phyloP scores from a whole-genome alignment of 208 protist genomes.

The Trypanosoma brucei region DNA sequence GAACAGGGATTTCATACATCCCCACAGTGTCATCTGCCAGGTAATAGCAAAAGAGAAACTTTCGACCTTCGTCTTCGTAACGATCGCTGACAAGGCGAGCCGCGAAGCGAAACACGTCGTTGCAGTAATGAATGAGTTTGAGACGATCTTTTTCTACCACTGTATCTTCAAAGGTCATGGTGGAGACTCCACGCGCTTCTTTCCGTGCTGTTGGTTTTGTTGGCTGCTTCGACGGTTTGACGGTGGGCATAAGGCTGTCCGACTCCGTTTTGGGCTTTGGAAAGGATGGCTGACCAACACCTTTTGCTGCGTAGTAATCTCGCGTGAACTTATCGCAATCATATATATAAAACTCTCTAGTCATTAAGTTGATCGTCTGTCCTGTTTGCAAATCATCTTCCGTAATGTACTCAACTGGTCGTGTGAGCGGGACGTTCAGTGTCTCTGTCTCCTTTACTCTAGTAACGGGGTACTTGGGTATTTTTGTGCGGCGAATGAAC shows the following conservation, averaged over 20 bases:
- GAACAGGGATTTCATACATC: slow-evolving; percentile 83
- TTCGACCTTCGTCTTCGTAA: slow-evolving; percentile 56
- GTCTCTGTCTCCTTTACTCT: slow-evolving; percentile 55
- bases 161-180: slow-evolving; percentile 69
- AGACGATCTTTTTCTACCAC: slow-evolving; percentile 57
- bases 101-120: slow-evolving; percentile 90
- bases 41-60: slow-evolving; percentile 91
- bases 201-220: slow-evolving; percentile 3
- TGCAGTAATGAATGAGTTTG: slow-evolving; percentile 79
- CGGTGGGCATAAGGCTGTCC: slow-evolving; percentile 13
- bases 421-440: slow-evolving; percentile 46
- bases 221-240: slow-evolving; percentile 17
- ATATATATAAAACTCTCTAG: slow-evolving; percentile 85
- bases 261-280: slow-evolving; percentile 41
- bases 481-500: slow-evolving; percentile 83
- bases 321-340: slow-evolving; percentile 93
- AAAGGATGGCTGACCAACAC: slow-evolving; percentile 27
- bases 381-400: slow-evolving; percentile 85
- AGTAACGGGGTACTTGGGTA: slow-evolving; percentile 66
- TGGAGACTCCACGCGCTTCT: slow-evolving; percentile 36
- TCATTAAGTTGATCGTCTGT: slow-evolving; percentile 70
- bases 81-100: slow-evolving; percentile 52
- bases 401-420: slow-evolving; percentile 42
- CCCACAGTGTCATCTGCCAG: slow-evolving; percentile 94
- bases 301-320: slow-evolving; percentile 67